Percentiles rank a stretch among this genome's conserved stretches.
These are phyloP conservation scores for Miscanthus lutarioriparius DNA, from an alignment of 176 grass and related monocot species.

Conservation along the genomic window DNA sequence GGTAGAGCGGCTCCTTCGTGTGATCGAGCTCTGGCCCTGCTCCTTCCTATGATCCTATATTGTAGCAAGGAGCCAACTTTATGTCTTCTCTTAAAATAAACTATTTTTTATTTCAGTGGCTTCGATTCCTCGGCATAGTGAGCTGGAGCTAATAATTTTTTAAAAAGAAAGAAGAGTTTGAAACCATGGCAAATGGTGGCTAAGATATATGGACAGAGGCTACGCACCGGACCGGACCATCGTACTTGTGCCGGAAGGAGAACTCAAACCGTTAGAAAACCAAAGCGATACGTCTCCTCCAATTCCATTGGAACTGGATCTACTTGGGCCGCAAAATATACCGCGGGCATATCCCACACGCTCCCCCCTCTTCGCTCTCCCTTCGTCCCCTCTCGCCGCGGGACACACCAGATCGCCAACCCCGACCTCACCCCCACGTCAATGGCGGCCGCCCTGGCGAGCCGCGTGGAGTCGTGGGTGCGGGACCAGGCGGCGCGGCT, in stretches of 20 bases:
- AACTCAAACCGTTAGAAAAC: background rate
- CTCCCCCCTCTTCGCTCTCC: background rate
- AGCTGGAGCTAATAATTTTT: too few species aligned
- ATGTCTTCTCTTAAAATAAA: too few species aligned
- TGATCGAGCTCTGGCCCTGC: too few species aligned
- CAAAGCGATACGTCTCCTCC: background rate
- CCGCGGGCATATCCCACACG: slow-evolving; percentile 5
- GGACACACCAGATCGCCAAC: slow-evolving; percentile 33
- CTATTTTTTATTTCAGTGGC: too few species aligned
- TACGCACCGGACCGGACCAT: too few species aligned
- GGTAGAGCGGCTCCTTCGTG: too few species aligned
- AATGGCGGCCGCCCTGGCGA: slow-evolving; percentile 58
- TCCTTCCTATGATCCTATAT: too few species aligned
- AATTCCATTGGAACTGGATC: background rate
- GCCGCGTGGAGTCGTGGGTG: slow-evolving; percentile 74
- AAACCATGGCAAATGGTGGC: too few species aligned
- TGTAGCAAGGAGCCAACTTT: too few species aligned
- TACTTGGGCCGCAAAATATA: background rate
- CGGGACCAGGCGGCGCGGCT: slow-evolving; percentile 59
- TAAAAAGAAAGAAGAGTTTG: too few species aligned
- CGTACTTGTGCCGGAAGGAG: background rate
- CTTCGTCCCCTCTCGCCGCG: background rate
- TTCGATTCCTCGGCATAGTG: too few species aligned
- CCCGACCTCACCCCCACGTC: background rate
- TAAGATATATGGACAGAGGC: too few species aligned